These are phyloP conservation scores for Camelina neglecta DNA, from an alignment of 345 rosid species.

Conservation along the genomic window DNA sequence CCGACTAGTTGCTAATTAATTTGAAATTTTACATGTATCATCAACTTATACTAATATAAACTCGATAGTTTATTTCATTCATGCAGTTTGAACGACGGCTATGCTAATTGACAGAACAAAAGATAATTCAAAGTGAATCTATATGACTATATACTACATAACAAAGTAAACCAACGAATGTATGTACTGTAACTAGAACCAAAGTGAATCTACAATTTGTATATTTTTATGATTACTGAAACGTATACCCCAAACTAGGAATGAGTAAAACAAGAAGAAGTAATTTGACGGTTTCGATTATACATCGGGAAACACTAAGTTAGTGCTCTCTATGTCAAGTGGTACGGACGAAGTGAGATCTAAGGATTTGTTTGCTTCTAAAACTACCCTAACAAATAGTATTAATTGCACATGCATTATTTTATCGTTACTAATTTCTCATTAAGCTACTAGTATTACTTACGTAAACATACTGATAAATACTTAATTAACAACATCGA, in stretches of 20 bases:
- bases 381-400: neutral
- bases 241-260: neutral
- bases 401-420: conserved; percentile 31
- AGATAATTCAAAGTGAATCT: too few species aligned
- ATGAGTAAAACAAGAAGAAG: conserved; percentile 1
- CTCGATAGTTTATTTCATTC: neutral
- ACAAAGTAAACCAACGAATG: too few species aligned
- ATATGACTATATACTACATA: too few species aligned
- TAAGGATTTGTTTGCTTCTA: neutral
- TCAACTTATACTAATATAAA: neutral
- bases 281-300: conserved; percentile 35
- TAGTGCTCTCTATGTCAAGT: conserved; percentile 31
- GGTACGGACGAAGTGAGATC: conserved; percentile 45
- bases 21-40: conserved; percentile 9
- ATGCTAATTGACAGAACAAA: neutral
- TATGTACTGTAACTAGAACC: too few species aligned
- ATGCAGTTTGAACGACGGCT: neutral
- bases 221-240: neutral
- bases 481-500: too few species aligned
- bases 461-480: neutral
- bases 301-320: conserved; percentile 21
- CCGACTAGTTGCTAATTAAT: conserved; percentile 32
- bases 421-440: conserved; percentile 1
- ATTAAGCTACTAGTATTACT: neutral
- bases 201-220: too few species aligned